A percentile compares a stretch with the other conserved stretches of the same genome.
Evolutionary conservation across 441 rosid genomes (phyloP).

Genomic region (Jatropha podagrica): DNA sequence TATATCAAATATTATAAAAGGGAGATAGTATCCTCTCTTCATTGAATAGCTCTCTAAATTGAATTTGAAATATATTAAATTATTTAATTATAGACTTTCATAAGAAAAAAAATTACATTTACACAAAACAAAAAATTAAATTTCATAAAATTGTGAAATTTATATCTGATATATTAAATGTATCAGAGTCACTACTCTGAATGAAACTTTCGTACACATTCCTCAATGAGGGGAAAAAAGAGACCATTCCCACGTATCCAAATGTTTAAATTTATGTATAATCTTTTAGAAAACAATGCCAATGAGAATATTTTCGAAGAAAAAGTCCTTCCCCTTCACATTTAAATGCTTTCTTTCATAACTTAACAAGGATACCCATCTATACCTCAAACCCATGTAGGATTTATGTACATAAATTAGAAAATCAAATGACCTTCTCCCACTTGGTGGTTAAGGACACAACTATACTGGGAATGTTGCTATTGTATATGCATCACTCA

Average conservation of each 20-base stretch:
- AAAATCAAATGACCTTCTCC: slow-evolving; percentile 19
- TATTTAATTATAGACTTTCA: no score
- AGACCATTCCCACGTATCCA: background rate
- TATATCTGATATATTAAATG: background rate
- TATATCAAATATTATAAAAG: no score
- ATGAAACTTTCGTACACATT: background rate
- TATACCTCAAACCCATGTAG: slow-evolving; percentile 40
- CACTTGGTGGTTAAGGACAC: slow-evolving; percentile 27
- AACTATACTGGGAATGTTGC: background rate
- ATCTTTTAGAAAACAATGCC: slow-evolving; percentile 21
- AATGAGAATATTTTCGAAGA: background rate
- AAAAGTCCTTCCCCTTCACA: slow-evolving; percentile 12
- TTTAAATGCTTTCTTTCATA: slow-evolving; percentile 30
- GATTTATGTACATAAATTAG: slow-evolving; percentile 41
- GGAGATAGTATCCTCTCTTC: no score
- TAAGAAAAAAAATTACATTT: no score
- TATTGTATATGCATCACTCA: slow-evolving; percentile 10
- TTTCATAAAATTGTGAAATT: no score
- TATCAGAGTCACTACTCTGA: background rate
- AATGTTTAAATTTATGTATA: slow-evolving; percentile 18
- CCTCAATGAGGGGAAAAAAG: background rate
- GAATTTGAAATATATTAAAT: no score
- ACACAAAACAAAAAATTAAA: no score
- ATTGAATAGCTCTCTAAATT: no score
- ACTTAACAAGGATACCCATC: slow-evolving; percentile 19